Percentiles rank a stretch among this genome's conserved stretches.
Evolutionary conservation across 306 rosid species (phyloP).

Genomic region (Sechiopsis laciniata): DNA sequence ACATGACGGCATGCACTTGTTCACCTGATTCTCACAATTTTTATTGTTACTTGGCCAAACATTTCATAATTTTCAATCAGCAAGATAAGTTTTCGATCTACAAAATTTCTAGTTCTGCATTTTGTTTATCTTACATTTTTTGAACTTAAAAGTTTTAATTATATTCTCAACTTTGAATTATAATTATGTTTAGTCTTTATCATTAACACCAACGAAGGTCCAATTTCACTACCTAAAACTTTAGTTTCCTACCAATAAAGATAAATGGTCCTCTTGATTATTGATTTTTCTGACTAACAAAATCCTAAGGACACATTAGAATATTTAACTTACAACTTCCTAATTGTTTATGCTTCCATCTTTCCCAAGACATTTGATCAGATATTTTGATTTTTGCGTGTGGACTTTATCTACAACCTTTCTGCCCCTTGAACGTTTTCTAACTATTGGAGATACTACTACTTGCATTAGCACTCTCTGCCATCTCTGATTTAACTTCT

Average conservation of each 20-base stretch:
- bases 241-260: background rate
- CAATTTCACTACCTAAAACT: background rate
- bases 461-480: conserved; percentile 8
- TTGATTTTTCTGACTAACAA: background rate
- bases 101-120: background rate
- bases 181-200: background rate
- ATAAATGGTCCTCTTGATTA: background rate
- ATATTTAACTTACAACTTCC: background rate
- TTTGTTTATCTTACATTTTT: background rate
- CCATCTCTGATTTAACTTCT: conserved; percentile 18
- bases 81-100: background rate
- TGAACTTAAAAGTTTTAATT: background rate
- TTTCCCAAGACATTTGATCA: background rate
- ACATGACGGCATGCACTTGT: conserved; percentile 14
- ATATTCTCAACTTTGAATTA: background rate
- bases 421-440: background rate
- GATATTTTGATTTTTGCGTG: conserved; percentile 2
- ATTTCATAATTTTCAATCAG: background rate
- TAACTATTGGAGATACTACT: conserved; percentile 4
- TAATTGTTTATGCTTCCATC: background rate
- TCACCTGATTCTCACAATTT: background rate
- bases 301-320: background rate
- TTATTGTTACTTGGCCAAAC: background rate
- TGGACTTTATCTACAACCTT: background rate
- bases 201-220: background rate